These are phyloP conservation scores for Phyllosticta ampelicida DNA, from an alignment of 2,329 filamentous ascomycete species.

Conservation along the genomic window DNA sequence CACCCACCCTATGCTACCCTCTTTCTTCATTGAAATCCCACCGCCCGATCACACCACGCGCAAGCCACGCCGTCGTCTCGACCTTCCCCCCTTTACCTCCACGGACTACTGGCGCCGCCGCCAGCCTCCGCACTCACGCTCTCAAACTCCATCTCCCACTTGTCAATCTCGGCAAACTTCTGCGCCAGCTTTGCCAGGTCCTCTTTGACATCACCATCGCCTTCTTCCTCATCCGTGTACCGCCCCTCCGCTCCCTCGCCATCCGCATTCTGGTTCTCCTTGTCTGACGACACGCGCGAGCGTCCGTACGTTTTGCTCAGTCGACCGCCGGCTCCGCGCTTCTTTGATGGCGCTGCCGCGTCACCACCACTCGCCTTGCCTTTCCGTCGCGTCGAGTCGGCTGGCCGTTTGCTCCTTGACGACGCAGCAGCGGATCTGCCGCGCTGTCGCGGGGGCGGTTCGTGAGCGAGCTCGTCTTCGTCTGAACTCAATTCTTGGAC, in stretches of 20 bases:
- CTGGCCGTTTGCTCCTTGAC: constrained; percentile 16
- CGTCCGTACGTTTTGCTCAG: constrained; percentile 16
- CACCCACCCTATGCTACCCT: no score
- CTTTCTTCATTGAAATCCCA: no score
- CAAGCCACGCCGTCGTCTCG: no score
- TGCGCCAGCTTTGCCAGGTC: constrained; percentile 34
- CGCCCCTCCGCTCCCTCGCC: constrained; percentile 16
- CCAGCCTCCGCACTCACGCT: constrained; percentile 29
- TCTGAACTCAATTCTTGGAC: constrained; percentile 23
- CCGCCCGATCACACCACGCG: no score
- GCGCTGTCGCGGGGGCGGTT: neutral
- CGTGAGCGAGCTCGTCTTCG: constrained; percentile 31
- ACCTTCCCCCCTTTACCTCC: no score
- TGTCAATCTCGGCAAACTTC: constrained; percentile 40
- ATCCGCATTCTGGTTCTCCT: constrained; percentile 28
- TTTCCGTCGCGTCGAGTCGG: neutral
- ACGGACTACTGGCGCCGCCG: constrained; percentile 29
- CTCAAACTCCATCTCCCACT: constrained; percentile 42
- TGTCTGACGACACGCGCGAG: constrained; percentile 24
- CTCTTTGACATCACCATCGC: constrained; percentile 21
- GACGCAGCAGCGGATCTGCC: constrained; percentile 11
- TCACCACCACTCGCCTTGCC: constrained; percentile 10
- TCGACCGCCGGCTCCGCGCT: constrained; percentile 19
- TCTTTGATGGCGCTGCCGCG: constrained; percentile 4
- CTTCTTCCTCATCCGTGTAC: constrained; percentile 14